These are phyloP conservation scores for Alternaria sp. DNA, from an alignment of 2,329 filamentous ascomycete species.

Conservation along the genomic window DNA sequence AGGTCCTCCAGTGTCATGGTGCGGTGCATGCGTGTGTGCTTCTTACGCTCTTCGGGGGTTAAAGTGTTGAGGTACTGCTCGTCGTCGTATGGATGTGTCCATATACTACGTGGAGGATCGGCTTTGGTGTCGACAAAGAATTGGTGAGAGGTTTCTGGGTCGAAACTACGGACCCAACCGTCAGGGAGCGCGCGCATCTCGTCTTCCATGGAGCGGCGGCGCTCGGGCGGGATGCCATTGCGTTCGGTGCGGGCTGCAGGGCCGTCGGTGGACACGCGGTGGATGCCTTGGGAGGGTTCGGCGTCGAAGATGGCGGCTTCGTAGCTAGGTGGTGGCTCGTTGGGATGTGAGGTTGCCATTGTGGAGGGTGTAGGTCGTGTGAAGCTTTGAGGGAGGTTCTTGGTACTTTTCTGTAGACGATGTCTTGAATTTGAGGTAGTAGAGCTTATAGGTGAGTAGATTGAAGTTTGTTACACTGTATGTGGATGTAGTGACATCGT, in stretches of 20 bases:
- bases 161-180: constrained; percentile 65
- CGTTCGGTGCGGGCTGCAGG: constrained; percentile 44
- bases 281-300: constrained; percentile 28
- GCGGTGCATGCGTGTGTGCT: constrained; percentile 49
- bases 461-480: neutral
- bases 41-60: constrained; percentile 56
- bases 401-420: neutral
- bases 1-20: constrained; percentile 52
- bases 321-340: constrained; percentile 44
- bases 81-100: constrained; percentile 68
- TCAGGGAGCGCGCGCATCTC: constrained; percentile 60
- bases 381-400: neutral
- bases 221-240: constrained; percentile 61
- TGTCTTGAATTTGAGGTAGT: neutral
- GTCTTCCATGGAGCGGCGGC: constrained; percentile 67
- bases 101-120: constrained; percentile 63
- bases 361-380: neutral
- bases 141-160: constrained; percentile 61
- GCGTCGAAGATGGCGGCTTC: constrained; percentile 38
- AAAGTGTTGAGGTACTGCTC: constrained; percentile 59
- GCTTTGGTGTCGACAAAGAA: constrained; percentile 67
- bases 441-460: neutral
- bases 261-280: constrained; percentile 40
- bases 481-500: neutral
- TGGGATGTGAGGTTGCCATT: constrained; percentile 32